Percentiles rank a stretch among this genome's conserved stretches.
phyloP scores from a whole-genome alignment of 345 rosid genomes.

The Salix koriyanagi region DNA sequence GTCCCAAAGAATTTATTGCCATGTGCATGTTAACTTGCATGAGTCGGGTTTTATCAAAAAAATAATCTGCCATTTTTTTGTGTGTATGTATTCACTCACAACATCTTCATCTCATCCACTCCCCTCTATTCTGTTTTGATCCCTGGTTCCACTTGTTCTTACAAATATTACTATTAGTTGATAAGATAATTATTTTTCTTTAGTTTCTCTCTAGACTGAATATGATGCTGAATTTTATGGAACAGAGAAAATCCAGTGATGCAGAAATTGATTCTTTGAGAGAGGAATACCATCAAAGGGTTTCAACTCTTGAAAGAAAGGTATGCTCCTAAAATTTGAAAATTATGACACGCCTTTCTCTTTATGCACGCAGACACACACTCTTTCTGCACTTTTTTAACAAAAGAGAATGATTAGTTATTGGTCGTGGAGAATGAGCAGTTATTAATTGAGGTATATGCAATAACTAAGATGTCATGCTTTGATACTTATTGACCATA shows the following conservation, averaged over 20 bases:
- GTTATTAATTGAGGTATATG: neutral
- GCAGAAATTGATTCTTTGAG: slow-evolving; percentile 94
- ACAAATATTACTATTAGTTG: neutral
- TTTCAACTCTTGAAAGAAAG: slow-evolving; percentile 93
- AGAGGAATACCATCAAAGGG: slow-evolving; percentile 97
- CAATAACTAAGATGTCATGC: neutral
- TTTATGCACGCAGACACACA: no score
- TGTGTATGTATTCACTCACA: neutral
- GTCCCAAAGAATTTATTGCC: neutral
- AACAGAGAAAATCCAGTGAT: slow-evolving; percentile 81
- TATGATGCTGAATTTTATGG: slow-evolving; percentile 21
- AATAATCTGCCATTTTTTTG: no score
- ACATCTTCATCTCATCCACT: neutral
- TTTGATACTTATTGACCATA: neutral
- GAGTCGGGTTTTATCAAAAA: neutral
- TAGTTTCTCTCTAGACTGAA: neutral
- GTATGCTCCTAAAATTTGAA: slow-evolving; percentile 25
- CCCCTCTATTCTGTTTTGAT: neutral
- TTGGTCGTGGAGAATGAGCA: neutral
- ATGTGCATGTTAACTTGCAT: neutral
- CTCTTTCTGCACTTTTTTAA: neutral
- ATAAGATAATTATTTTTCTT: neutral
- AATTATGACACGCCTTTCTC: neutral
- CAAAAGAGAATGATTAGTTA: neutral
- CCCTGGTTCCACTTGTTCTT: neutral